phyloP scores from a whole-genome alignment of 805 yeast species.

The Pichia rugopelliculosa region DNA sequence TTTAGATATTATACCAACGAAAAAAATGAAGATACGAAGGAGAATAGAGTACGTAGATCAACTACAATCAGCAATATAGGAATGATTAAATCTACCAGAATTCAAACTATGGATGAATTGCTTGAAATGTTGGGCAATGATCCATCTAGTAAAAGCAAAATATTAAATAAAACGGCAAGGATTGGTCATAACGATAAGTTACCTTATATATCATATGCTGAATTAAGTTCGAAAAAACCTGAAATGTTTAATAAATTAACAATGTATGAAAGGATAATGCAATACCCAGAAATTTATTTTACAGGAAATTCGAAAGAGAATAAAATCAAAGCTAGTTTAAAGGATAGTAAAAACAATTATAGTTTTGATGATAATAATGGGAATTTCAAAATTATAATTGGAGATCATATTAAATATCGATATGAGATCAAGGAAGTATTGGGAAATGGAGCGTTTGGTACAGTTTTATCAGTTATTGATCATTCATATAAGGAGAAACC shows the following conservation, averaged over 20 bases:
- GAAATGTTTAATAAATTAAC: conserved; percentile 29
- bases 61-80: neutral
- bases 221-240: conserved; percentile 16
- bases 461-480: conserved; percentile 63
- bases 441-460: conserved; percentile 82
- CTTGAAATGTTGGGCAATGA: neutral
- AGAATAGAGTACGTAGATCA: neutral
- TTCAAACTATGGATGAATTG: neutral
- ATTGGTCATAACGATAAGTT: neutral
- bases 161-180: neutral
- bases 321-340: conserved; percentile 29
- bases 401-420: conserved; percentile 73
- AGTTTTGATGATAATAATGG: conserved; percentile 69
- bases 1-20: neutral
- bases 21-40: too few species aligned
- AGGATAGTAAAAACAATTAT: conserved; percentile 40
- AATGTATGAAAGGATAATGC: conserved; percentile 47
- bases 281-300: conserved; percentile 41
- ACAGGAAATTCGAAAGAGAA: conserved; percentile 32
- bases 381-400: conserved; percentile 45
- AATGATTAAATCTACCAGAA: neutral
- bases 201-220: conserved; percentile 8
- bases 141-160: neutral
- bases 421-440: conserved; percentile 53
- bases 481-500: conserved; percentile 41